Evolutionary conservation across 192 early-diverging fungal genomes (phyloP).

Genomic region (Linnemannia hyalina): DNA sequence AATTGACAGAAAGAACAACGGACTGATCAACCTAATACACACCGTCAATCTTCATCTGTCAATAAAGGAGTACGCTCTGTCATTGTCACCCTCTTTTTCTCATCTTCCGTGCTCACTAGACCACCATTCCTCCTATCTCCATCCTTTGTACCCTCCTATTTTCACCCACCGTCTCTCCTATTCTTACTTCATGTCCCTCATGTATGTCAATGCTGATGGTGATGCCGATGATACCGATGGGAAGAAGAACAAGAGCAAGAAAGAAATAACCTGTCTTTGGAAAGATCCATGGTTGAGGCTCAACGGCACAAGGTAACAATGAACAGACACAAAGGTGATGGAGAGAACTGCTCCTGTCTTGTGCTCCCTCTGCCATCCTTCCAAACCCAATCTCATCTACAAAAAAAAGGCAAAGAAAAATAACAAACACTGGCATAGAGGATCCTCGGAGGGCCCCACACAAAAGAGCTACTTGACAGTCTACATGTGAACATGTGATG

Average conservation of each 20-base stretch:
- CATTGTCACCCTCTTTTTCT: not conserved
- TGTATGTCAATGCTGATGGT: not conserved
- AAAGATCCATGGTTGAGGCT: not conserved
- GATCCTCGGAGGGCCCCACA: slow-evolving; percentile 1
- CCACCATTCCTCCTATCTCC: not conserved
- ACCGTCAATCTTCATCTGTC: not conserved
- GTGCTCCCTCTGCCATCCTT: not conserved
- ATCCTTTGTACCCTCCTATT: not conserved
- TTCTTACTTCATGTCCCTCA: not conserved
- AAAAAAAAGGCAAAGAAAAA: not conserved
- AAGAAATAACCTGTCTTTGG: not conserved
- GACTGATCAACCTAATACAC: not conserved
- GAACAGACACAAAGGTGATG: not conserved
- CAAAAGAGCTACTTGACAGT: not conserved
- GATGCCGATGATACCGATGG: not conserved
- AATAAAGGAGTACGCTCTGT: slow-evolving; percentile 5
- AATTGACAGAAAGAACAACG: not conserved
- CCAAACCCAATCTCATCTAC: slow-evolving; percentile 8
- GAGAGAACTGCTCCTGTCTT: not conserved
- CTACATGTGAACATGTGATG: not conserved
- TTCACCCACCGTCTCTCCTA: too few relatives aligned
- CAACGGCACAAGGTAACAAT: not conserved
- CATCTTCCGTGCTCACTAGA: not conserved
- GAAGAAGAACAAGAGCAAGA: not conserved
- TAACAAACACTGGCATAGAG: not conserved